phyloP scores from a whole-genome alignment of 192 early-diverging fungal genomes.

The Backusella mclennaniae region DNA sequence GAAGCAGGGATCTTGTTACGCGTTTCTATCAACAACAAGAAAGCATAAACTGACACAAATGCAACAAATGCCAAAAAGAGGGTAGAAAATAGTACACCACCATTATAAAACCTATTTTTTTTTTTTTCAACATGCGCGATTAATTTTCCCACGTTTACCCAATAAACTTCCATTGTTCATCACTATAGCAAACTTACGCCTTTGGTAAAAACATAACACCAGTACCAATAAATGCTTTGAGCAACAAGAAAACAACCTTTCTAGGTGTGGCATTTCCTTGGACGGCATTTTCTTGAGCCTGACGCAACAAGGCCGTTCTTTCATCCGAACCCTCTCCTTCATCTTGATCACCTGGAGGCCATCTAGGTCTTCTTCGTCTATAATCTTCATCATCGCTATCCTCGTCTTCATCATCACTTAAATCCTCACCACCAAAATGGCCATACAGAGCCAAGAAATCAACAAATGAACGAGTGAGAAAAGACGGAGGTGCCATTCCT shows the following conservation, averaged over 20 bases:
- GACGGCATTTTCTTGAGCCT: neutral
- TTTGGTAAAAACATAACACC: slow-evolving; percentile 39
- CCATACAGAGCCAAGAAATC: slow-evolving; percentile 93
- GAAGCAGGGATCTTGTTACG: slow-evolving; percentile 60
- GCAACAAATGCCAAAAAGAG: slow-evolving; percentile 42
- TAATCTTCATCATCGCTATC: slow-evolving; percentile 5
- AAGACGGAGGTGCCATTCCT: slow-evolving; percentile 70
- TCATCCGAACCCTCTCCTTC: slow-evolving; percentile 14
- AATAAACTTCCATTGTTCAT: neutral
- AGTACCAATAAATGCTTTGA: slow-evolving; percentile 70
- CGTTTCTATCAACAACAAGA: slow-evolving; percentile 67
- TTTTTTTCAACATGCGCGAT: neutral
- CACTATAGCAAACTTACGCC: slow-evolving; percentile 9
- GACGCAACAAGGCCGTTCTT: slow-evolving; percentile 20
- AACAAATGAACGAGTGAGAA: slow-evolving; percentile 85
- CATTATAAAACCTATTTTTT: slow-evolving; percentile 49
- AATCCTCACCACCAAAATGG: slow-evolving; percentile 92
- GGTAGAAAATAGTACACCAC: slow-evolving; percentile 65
- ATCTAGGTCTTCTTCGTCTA: neutral
- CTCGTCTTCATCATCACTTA: slow-evolving; percentile 48
- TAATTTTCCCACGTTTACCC: neutral
- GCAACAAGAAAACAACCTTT: slow-evolving; percentile 75
- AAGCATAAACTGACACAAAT: slow-evolving; percentile 64
- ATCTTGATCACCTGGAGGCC: neutral
- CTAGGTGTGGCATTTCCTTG: slow-evolving; percentile 59